Evolutionary conservation across 1,139 yeast genomes (phyloP), one percentile per base, ranked within the genome.

Genomic region (Geotrichum bryndzae): DNA sequence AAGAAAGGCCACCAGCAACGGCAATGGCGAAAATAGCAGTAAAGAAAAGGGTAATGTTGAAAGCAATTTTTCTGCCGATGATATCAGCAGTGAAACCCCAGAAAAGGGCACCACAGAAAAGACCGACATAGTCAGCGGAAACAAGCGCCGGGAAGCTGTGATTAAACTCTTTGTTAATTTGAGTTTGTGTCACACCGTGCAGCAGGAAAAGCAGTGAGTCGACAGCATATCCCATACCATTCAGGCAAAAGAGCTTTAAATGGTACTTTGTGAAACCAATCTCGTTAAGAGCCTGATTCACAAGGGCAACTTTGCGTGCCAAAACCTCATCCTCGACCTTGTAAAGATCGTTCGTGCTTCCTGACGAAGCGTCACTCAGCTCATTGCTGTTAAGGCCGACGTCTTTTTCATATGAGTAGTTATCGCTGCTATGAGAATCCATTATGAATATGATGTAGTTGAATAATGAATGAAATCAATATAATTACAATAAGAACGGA

Each of bases 221-320:
- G 29, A 84, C 85, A 15, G 86, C 81, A 68, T 85, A 85, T 33
- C 89, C 89, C 79, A 84, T 79, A 25, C 88, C 88, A 56, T 69
- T 69, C 22, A 71, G 62, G 54, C 68, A 69, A 55, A 70, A 70
- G n/a, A 70, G 67, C 61, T 70, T 69, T 66, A 65, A 61, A 58
- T 70, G 73, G 59, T 70, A 70, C 10, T 68, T 68, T 10, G 72
- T 67, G 61, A 70, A 68, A 5, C 73, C 73, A 51, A 70, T 69
- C 53, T 70, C 69, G 53, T 70, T 69, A 61, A 73, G 67, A 60
- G 64, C 80, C 72, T 68, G 59, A 61, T 69, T 69, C 27, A 69
- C 70, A 48, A 69, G 61, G 4, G 63, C 61, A 58, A 69, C 63
- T 60, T 69, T 68, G 11, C 62, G 64, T 29, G 66, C 61, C 27